phyloP scores from a whole-genome alignment of 306 rosid genomes.

The Calophaca sinica region DNA sequence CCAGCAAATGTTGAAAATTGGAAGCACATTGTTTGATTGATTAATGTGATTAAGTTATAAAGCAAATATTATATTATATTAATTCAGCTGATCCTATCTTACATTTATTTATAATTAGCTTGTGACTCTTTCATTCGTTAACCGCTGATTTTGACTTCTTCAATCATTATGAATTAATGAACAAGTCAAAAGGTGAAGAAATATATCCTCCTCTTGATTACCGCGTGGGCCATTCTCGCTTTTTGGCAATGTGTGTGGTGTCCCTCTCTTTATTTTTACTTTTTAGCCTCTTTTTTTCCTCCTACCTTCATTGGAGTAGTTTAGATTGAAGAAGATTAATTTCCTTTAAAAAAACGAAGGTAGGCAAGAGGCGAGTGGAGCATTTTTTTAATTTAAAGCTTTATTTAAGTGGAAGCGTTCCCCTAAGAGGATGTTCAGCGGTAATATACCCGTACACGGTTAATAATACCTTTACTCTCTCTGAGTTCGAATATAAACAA shows the following conservation, averaged over 20 bases:
- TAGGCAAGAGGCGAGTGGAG: too few relatives aligned
- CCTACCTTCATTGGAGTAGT: not conserved
- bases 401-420: too few relatives aligned
- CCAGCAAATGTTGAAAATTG: slow-evolving; percentile 1
- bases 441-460: too few relatives aligned
- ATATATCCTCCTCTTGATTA: not conserved
- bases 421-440: too few relatives aligned
- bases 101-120: not conserved
- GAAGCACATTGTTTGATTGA: slow-evolving; percentile 27
- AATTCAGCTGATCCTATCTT: not conserved
- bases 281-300: not conserved
- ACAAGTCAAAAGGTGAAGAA: not conserved
- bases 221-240: not conserved
- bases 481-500: too few relatives aligned
- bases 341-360: too few relatives aligned
- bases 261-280: not conserved
- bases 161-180: not conserved
- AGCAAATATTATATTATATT: not conserved
- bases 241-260: not conserved
- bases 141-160: slow-evolving; percentile 37
- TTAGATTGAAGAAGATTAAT: too few relatives aligned
- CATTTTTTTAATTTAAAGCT: too few relatives aligned
- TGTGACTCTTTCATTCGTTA: not conserved
- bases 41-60: slow-evolving; percentile 30
- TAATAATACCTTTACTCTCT: too few relatives aligned